These are phyloP conservation scores for Phytophthora lateralis DNA, from an alignment of 352 stramenopile genomes.

Conservation along the genomic window DNA sequence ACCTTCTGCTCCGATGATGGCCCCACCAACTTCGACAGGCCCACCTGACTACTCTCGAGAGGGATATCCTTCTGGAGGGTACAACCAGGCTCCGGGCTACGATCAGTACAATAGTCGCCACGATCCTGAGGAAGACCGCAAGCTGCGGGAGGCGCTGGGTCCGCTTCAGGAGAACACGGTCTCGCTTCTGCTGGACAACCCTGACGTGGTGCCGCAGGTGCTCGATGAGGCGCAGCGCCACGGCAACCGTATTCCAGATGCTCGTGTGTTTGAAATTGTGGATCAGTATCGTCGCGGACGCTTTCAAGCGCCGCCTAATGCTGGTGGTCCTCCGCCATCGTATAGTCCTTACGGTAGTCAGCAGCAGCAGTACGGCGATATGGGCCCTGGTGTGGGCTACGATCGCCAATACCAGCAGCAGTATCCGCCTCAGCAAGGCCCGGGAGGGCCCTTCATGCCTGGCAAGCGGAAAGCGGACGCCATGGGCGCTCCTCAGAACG, in stretches of 20 bases:
- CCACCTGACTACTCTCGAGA: conserved; percentile 25
- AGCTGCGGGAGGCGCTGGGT: conserved; percentile 67
- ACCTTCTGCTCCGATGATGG: conserved; percentile 27
- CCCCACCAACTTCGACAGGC: conserved; percentile 17
- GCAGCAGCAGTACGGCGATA: conserved; percentile 40
- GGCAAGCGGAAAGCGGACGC: conserved; percentile 52
- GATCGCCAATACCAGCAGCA: conserved; percentile 35
- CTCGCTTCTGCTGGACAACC: conserved; percentile 70
- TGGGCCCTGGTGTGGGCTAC: conserved; percentile 35
- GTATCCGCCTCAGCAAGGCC: conserved; percentile 39
- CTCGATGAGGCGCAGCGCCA: conserved; percentile 84
- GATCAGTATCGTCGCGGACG: conserved; percentile 59
- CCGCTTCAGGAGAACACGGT: conserved; percentile 79
- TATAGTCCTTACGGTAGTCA: conserved; percentile 57
- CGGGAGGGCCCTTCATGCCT: conserved; percentile 32
- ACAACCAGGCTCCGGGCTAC: conserved; percentile 25
- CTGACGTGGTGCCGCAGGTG: conserved; percentile 75
- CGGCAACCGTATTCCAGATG: conserved; percentile 76
- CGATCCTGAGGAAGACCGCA: conserved; percentile 63
- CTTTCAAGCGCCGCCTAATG: conserved; percentile 35
- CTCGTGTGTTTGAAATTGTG: conserved; percentile 80
- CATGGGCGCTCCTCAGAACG: conserved; percentile 35
- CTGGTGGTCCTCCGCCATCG: conserved; percentile 31
- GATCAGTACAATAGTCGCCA: conserved; percentile 36
- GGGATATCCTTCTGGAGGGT: conserved; percentile 30